Base-by-base conservation (phyloP, 192 early-diverging fungal genomes). In the Pecoramyces ruminantium region DNA sequence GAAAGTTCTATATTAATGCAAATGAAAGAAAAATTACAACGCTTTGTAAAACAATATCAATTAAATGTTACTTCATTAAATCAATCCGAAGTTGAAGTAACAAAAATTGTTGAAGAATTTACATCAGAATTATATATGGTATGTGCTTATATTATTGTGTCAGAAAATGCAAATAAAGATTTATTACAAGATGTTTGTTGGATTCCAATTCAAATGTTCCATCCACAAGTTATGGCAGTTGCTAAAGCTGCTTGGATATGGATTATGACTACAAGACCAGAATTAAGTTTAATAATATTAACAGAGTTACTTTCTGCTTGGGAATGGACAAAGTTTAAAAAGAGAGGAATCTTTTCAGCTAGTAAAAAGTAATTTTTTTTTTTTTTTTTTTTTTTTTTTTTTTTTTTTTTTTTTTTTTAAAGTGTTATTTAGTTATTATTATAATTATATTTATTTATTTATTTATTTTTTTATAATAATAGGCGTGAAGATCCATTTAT, bases 221-320 rank as follows among this genome's bases (percentile, higher is more conserved):
- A 91, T 30, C 88, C 92, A 17, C 88, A 91, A 51, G 88, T 92
- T 38, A 88, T 99, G 88, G 92, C 94, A 79, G 90, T 94, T 39
- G 92, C 92, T n/a, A 88, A 92, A 3, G 88, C 92, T 13, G 91
- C 94, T n/a, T 99, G 96, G 96, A 95, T 90, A 67, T 94, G 92
- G 91, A 85, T 99, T 42, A 90, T 97, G 78, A 91, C 92, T 18
- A 90, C 94, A 78, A 90, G 92, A 40, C 88, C 94, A 29, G 90
- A 89, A 4, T 83, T 92, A 21, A 93, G 93, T 80, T 89, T 91
- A 6, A 86, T 92, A 28, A 88, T 98, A 77, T 93, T 99, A 91
- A 88, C 90, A 16, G 92, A 97, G 80, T 89, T 99, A 80, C 87
- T 94, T 8, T 85, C 90, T 21, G 91, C 92, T 14, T 99, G 97